Evolutionary conservation across 768 basidiomycete species (phyloP).

Genomic region (Mycena floridula): DNA sequence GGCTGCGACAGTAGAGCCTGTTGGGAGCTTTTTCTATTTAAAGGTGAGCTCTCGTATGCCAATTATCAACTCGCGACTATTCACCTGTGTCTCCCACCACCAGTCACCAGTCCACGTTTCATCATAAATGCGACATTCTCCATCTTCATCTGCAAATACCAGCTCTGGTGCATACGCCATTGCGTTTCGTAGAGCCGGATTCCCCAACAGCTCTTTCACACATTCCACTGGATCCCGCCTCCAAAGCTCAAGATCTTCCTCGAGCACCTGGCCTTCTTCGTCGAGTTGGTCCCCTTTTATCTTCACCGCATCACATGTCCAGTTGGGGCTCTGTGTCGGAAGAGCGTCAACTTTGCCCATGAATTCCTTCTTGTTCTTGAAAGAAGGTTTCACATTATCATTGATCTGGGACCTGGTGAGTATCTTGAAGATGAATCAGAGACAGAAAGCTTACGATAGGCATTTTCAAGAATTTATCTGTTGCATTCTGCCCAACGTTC

Average conservation of each 20-base stretch:
- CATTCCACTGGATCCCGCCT: conserved; percentile 17
- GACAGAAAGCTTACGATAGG: no score
- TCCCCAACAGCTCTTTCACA: conserved; percentile 18
- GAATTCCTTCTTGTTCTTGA: conserved; percentile 12
- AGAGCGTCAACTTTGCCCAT: conserved; percentile 16
- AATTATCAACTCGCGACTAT: neutral
- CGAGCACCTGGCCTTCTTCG: no score
- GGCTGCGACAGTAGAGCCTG: conserved; percentile 15
- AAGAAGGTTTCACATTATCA: no score
- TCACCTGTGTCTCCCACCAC: conserved; percentile 28
- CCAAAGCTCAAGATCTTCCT: conserved; percentile 22
- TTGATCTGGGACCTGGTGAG: no score
- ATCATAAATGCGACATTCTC: conserved; percentile 7
- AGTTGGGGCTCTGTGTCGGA: conserved; percentile 11
- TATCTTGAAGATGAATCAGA: no score
- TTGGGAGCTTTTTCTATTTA: conserved; percentile 6
- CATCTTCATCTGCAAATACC: no score
- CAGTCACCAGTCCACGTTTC: conserved; percentile 25
- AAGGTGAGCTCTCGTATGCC: neutral
- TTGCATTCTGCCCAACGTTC: no score
- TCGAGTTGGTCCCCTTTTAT: no score
- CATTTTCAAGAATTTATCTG: no score
- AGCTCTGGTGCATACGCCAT: no score
- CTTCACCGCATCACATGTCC: no score
- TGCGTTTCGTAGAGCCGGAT: conserved; percentile 14